These are phyloP conservation scores for Candida xiaguanensis DNA, from an alignment of 805 yeast species.

Conservation along the genomic window DNA sequence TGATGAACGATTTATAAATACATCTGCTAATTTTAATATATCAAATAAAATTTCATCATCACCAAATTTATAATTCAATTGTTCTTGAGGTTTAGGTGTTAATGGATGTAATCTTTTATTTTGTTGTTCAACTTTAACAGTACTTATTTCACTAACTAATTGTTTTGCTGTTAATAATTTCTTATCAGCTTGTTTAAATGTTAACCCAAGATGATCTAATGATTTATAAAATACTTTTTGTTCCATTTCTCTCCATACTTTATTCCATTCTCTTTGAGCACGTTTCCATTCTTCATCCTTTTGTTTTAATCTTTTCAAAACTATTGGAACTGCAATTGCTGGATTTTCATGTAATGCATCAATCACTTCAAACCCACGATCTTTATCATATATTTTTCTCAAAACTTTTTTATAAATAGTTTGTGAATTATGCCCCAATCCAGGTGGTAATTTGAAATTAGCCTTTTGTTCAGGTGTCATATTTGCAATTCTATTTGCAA, in stretches of 20 bases:
- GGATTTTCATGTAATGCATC: slow-evolving; percentile 96
- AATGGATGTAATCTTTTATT: slow-evolving; percentile 82
- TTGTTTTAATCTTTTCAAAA: slow-evolving; percentile 87
- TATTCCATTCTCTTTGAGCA: slow-evolving; percentile 97
- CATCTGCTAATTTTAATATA: slow-evolving; percentile 61
- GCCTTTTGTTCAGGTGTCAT: slow-evolving; percentile 91
- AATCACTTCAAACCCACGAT: slow-evolving; percentile 92
- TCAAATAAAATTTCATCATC: slow-evolving; percentile 74
- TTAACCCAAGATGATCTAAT: slow-evolving; percentile 89
- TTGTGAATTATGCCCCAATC: slow-evolving; percentile 85
- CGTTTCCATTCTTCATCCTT: slow-evolving; percentile 99
- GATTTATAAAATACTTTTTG: slow-evolving; percentile 92
- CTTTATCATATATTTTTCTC: slow-evolving; percentile 88
- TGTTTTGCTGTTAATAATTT: slow-evolving; percentile 87
- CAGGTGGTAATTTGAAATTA: slow-evolving; percentile 82
- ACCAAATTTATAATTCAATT: slow-evolving; percentile 56
- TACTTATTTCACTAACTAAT: slow-evolving; percentile 83
- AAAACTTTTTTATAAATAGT: slow-evolving; percentile 93
- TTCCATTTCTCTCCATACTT: slow-evolving; percentile 98
- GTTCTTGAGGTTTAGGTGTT: slow-evolving; percentile 81
- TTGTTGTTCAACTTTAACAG: slow-evolving; percentile 88
- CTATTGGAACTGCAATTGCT: slow-evolving; percentile 90
- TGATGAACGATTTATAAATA: slow-evolving; percentile 63
- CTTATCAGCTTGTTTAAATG: slow-evolving; percentile 96
- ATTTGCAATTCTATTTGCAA: slow-evolving; percentile 87